Evolutionary conservation across 352 stramenopile genomes (phyloP), one percentile per base, ranked within the genome.

Genomic region (Aphanomyces cochlioides): DNA sequence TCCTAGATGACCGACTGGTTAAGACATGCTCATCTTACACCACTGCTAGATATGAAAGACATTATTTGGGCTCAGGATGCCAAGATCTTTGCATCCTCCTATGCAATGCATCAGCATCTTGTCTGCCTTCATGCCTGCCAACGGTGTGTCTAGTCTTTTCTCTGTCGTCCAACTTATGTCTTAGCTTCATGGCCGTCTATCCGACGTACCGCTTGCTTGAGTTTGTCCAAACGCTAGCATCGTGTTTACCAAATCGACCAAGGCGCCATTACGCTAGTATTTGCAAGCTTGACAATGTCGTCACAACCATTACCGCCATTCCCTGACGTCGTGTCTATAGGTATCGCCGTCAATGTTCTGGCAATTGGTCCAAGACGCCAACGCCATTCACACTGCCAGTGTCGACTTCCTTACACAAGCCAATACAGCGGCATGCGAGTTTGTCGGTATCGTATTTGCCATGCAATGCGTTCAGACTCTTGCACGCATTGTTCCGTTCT

Each of bases 211-310:
- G 50, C n/a, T 38, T 19, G 50, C 50, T 58, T 34, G 8, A 58
- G n/a, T 19, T 10, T 10, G 50, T 58, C n/a, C 50, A 58, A 34
- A 10, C 50, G 50, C n/a, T 58, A 34, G 50, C 50, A 53, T 53
- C 45, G 45, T 53, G 13, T 19, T 15, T 53, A n/a, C 45, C 13
- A 1, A 19, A 15, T n/a, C 13, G n/a, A n/a, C 45, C 13, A 53
- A 19, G 45, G 13, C 45, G 45, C n/a, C 13, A 53, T 15, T 53
- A 19, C 28, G 28, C 28, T 28, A 28, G 28, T 28, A 53, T 53
- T 53, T 15, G 13, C 45, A 19, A n/a, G 45, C 8, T 58, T 58
- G 50, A 21, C 8, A 21, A 58, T 38, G n/a, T 58, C 50, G 8
- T 13, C 28, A 19, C n/a, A 21, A 8, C 8, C 50, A 15, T 19